phyloP scores from a whole-genome alignment of 495 filamentous ascomycete species.

The Annulohypoxylon stygium region DNA sequence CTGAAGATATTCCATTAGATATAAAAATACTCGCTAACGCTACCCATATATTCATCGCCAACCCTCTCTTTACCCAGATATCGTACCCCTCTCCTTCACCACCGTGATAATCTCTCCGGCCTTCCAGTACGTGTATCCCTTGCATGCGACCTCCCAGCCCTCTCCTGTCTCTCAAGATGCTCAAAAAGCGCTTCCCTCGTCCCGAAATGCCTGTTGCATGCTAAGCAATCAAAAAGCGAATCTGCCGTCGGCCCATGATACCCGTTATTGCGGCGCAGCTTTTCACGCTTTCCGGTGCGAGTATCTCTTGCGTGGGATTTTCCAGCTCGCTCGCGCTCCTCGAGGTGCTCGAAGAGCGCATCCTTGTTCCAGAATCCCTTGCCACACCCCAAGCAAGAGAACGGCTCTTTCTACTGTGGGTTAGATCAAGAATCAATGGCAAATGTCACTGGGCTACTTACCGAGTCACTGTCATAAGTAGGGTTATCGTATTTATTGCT shows the following conservation, averaged over 20 bases:
- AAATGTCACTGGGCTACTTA: background rate
- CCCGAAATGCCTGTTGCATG: background rate
- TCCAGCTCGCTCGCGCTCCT: background rate
- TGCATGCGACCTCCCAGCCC: background rate
- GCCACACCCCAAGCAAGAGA: background rate
- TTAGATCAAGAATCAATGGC: background rate
- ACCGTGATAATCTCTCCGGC: background rate
- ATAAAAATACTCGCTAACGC: background rate
- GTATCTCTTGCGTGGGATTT: background rate
- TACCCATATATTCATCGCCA: background rate
- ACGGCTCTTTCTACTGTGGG: background rate
- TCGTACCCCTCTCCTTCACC: background rate
- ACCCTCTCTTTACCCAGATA: background rate
- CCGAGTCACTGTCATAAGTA: too few relatives aligned
- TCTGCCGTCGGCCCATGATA: background rate
- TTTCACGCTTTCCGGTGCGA: background rate
- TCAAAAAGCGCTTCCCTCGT: background rate
- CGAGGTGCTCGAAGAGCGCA: background rate
- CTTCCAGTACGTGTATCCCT: background rate
- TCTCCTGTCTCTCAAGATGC: background rate
- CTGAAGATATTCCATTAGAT: background rate
- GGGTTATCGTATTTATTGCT: too few relatives aligned
- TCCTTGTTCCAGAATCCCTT: background rate
- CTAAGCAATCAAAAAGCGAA: background rate
- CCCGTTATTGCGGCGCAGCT: background rate